Percentiles rank a stretch among this genome's conserved stretches.
Conservation (phyloP, 2,329 filamentous ascomycete genomes). For the Aspergillus sp. region DNA sequence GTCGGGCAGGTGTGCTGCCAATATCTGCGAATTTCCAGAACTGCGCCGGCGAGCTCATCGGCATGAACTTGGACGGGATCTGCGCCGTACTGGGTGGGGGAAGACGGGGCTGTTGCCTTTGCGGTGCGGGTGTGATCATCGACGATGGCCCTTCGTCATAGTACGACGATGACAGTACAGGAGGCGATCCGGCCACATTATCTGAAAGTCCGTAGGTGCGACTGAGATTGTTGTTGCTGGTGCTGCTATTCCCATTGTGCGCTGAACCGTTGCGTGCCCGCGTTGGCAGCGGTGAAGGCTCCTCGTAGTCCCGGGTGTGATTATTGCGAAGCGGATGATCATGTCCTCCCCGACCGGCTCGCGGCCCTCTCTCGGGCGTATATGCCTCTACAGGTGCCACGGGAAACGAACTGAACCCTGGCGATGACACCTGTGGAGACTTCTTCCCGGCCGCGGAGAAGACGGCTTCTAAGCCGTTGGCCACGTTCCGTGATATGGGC, state of each 20-base stretch:
- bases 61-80: constrained; percentile 48
- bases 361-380: constrained; percentile 44
- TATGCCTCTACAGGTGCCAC: constrained; percentile 41
- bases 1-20: constrained; percentile 40
- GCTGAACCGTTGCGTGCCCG: constrained; percentile 24
- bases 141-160: constrained; percentile 43
- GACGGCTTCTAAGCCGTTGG: constrained; percentile 35
- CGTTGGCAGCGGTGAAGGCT: constrained; percentile 38
- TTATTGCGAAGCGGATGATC: constrained; percentile 26
- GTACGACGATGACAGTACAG: constrained; percentile 45
- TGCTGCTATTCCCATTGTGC: constrained; percentile 20
- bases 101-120: constrained; percentile 44
- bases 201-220: constrained; percentile 38
- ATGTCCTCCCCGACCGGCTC: constrained; percentile 25
- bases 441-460: constrained; percentile 32
- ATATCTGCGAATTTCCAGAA: constrained; percentile 48
- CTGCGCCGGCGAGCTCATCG: constrained; percentile 46
- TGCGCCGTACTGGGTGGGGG: constrained; percentile 46
- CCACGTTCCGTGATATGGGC: constrained; percentile 27
- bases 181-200: constrained; percentile 38
- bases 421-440: constrained; percentile 35
- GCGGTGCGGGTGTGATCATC: constrained; percentile 46
- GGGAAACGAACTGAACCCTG: constrained; percentile 38
- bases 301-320: constrained; percentile 33
- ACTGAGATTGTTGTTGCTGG: constrained; percentile 20